Conservation (phyloP, 2,329 filamentous ascomycete genomes). For the Huntiella savannae region DNA sequence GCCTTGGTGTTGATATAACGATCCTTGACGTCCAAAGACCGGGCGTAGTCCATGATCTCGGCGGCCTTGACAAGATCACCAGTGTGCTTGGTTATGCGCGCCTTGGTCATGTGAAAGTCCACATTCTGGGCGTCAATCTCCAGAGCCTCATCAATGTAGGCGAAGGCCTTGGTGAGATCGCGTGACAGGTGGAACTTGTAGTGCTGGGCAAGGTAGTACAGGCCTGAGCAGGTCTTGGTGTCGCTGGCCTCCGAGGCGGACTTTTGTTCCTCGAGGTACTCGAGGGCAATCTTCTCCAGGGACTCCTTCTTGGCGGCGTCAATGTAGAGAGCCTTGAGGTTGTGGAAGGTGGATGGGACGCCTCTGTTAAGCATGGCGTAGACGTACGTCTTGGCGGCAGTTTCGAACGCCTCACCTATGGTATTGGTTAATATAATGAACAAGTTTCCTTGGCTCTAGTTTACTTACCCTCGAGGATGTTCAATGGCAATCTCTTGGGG, state of each 20-base stretch:
- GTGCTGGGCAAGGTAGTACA: slow-evolving; percentile 91
- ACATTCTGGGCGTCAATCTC: slow-evolving; percentile 61
- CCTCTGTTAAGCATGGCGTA: slow-evolving; percentile 76
- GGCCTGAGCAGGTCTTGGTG: slow-evolving; percentile 23
- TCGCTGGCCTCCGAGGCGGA: slow-evolving; percentile 41
- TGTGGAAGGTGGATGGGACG: slow-evolving; percentile 89
- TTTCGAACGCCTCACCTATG: slow-evolving; percentile 56
- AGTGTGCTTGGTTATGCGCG: slow-evolving; percentile 79
- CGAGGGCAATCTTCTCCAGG: slow-evolving; percentile 56
- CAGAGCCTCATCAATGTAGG: slow-evolving; percentile 70
- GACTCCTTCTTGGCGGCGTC: slow-evolving; percentile 59
- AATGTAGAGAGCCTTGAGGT: slow-evolving; percentile 81
- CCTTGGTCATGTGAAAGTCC: slow-evolving; percentile 89
- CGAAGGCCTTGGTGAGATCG: slow-evolving; percentile 60
- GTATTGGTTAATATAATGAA: background rate
- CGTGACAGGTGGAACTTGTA: slow-evolving; percentile 86
- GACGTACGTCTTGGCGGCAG: slow-evolving; percentile 62
- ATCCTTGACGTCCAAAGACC: slow-evolving; percentile 71
- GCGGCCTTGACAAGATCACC: slow-evolving; percentile 66
- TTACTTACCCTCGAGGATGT: slow-evolving; percentile 55
- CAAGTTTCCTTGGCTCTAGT: slow-evolving; percentile 11
- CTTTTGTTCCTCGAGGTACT: slow-evolving; percentile 44
- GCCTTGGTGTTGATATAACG: slow-evolving; percentile 97
- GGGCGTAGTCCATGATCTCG: slow-evolving; percentile 72
- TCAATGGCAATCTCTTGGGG: slow-evolving; percentile 65